These are phyloP conservation scores for Polymyxa betae DNA, from an alignment of 208 protist species.

Conservation along the genomic window DNA sequence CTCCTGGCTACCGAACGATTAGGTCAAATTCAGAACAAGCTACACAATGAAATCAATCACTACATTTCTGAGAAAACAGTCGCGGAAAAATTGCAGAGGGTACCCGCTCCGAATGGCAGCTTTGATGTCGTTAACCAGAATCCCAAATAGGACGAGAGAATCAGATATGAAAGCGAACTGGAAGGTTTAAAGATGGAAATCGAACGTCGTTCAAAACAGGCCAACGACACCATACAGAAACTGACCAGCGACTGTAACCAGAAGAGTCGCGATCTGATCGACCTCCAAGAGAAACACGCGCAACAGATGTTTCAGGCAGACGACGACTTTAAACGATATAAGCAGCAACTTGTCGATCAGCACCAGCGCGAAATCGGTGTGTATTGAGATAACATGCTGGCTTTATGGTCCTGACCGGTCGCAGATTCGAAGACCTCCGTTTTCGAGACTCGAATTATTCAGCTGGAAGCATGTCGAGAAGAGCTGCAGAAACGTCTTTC, in stretches of 20 bases:
- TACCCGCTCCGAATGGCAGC: not conserved
- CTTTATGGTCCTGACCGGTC: not conserved
- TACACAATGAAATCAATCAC: not conserved
- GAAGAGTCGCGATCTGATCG: not conserved
- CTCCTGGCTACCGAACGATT: not conserved
- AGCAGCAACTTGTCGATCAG: not conserved
- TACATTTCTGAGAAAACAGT: not conserved
- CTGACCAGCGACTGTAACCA: not conserved
- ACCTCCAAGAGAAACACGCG: not conserved
- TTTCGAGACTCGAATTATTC: not conserved
- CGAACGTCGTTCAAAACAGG: not conserved
- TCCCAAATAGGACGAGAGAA: not conserved
- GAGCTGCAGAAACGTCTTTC: not conserved
- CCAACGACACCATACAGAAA: not conserved
- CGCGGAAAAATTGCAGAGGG: not conserved
- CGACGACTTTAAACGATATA: not conserved
- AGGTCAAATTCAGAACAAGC: not conserved
- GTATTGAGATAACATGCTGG: not conserved
- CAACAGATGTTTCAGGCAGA: not conserved
- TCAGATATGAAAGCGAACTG: not conserved
- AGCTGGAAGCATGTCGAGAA: not conserved
- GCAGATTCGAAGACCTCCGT: not conserved
- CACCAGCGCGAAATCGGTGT: not conserved
- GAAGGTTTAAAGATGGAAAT: not conserved
- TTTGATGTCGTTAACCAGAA: not conserved